Percentiles rank a stretch among this genome's conserved stretches.
phyloP scores from a whole-genome alignment of 208 protist genomes.

The Plasmodiophora brassicae region DNA sequence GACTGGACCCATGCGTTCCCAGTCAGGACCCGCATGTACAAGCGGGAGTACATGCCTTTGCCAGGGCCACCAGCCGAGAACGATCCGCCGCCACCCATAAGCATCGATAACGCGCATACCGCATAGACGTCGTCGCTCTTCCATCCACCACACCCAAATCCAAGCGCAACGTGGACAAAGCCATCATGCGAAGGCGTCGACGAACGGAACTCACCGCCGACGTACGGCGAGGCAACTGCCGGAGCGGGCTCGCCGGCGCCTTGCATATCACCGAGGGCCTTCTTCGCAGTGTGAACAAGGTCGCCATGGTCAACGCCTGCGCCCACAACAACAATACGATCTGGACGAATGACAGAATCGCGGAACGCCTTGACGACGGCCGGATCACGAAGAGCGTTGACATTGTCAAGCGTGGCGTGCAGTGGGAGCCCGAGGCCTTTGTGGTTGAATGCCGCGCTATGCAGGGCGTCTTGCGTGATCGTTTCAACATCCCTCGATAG shows the following conservation, averaged over 20 bases:
- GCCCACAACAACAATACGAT: conserved; percentile 48
- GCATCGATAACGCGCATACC: conserved; percentile 49
- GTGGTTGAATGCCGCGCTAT: not conserved
- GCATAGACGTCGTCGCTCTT: conserved; percentile 52
- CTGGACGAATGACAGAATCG: not conserved
- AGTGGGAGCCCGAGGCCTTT: conserved; percentile 1
- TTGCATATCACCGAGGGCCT: conserved; percentile 41
- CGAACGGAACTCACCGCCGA: not conserved
- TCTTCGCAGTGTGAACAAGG: conserved; percentile 44
- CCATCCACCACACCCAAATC: conserved; percentile 46
- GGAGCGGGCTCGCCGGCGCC: not conserved
- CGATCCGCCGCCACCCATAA: conserved; percentile 60
- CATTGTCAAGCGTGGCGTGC: not conserved
- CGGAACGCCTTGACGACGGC: not conserved
- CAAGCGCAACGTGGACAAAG: conserved; percentile 37
- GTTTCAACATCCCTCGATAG: not conserved
- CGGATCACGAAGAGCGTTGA: not conserved
- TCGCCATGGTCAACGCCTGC: conserved; percentile 54
- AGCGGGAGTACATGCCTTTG: conserved; percentile 63
- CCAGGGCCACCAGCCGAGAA: conserved; percentile 62
- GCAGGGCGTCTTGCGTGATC: not conserved
- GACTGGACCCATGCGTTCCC: conserved; percentile 45
- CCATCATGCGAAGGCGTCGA: not conserved
- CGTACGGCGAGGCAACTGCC: conserved; percentile 15
- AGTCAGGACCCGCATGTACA: conserved; percentile 58